These are phyloP conservation scores for Candida alai DNA, from an alignment of 805 yeast species.

Conservation along the genomic window DNA sequence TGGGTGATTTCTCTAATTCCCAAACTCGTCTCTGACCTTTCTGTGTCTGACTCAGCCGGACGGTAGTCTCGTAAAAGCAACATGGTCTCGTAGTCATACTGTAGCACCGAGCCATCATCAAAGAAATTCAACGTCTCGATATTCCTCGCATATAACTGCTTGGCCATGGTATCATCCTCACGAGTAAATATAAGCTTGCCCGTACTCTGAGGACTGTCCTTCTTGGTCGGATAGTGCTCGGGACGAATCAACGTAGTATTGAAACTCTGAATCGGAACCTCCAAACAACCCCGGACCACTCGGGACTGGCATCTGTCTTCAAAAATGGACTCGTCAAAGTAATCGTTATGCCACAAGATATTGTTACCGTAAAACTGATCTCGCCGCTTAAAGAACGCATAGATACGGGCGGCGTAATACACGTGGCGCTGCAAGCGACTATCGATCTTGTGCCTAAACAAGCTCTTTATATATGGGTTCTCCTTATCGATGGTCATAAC, in stretches of 20 bases:
- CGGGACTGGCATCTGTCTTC: slow-evolving; percentile 14
- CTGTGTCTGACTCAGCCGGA: slow-evolving; percentile 16
- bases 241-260: slow-evolving; percentile 20
- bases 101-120: slow-evolving; percentile 15
- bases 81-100: slow-evolving; percentile 21
- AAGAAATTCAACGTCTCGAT: slow-evolving; percentile 24
- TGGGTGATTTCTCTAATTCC: slow-evolving; percentile 13
- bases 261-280: slow-evolving; percentile 21
- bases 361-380: slow-evolving; percentile 15
- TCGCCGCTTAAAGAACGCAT: slow-evolving; percentile 21
- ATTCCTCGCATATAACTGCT: slow-evolving; percentile 21
- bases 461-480: slow-evolving; percentile 8
- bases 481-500: slow-evolving; percentile 7
- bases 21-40: slow-evolving; percentile 7
- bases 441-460: slow-evolving; percentile 8
- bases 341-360: slow-evolving; percentile 16
- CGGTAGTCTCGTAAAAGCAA: slow-evolving; percentile 24
- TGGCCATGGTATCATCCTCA: slow-evolving; percentile 18
- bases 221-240: slow-evolving; percentile 20
- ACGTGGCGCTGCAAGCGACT: slow-evolving; percentile 22
- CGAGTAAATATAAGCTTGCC: slow-evolving; percentile 14
- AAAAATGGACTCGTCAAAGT: slow-evolving; percentile 8
- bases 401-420: slow-evolving; percentile 21
- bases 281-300: slow-evolving; percentile 15
- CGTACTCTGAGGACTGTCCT: background rate